These are phyloP conservation scores for Theileria orientalis DNA, from an alignment of 169 alveolate species.

Conservation along the genomic window DNA sequence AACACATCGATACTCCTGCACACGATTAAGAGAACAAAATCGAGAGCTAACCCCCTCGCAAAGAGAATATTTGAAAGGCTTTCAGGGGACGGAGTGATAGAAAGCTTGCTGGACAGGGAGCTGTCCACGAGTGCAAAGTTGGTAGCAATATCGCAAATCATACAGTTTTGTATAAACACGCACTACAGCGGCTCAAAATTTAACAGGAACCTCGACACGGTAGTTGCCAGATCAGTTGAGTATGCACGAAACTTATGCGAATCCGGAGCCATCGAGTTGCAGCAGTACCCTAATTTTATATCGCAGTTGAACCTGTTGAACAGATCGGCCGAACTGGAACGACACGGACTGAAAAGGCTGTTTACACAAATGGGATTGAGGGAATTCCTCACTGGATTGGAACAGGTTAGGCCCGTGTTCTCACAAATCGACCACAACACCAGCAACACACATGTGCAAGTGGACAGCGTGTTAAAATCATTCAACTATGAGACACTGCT, in stretches of 20 bases:
- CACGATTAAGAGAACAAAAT: constrained; percentile 26
- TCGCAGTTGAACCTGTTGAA: constrained; percentile 8
- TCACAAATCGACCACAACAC: constrained; percentile 30
- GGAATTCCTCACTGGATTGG: not conserved
- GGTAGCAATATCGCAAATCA: constrained; percentile 38
- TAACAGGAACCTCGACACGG: not conserved
- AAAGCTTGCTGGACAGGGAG: constrained; percentile 17
- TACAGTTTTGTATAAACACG: constrained; percentile 16
- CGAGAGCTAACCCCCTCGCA: not conserved
- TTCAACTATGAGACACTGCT: constrained; percentile 24
- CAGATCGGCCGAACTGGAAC: constrained; percentile 2
- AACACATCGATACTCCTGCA: constrained; percentile 46
- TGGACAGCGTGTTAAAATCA: constrained; percentile 13
- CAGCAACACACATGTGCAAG: constrained; percentile 55
- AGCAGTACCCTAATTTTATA: constrained; percentile 11
- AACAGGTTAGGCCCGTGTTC: not conserved
- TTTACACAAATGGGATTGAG: not conserved
- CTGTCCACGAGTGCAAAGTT: not conserved
- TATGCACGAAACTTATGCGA: not conserved
- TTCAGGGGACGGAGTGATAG: constrained; percentile 13
- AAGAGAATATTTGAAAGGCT: constrained; percentile 10
- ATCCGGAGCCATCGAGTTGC: not conserved
- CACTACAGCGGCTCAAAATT: not conserved
- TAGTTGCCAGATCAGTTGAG: not conserved
- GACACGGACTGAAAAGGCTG: not conserved